A percentile compares a stretch with the other conserved stretches of the same genome.
Evolutionary conservation across 2,329 filamentous ascomycete species (phyloP).

Genomic region (Aureobasidium sp.): DNA sequence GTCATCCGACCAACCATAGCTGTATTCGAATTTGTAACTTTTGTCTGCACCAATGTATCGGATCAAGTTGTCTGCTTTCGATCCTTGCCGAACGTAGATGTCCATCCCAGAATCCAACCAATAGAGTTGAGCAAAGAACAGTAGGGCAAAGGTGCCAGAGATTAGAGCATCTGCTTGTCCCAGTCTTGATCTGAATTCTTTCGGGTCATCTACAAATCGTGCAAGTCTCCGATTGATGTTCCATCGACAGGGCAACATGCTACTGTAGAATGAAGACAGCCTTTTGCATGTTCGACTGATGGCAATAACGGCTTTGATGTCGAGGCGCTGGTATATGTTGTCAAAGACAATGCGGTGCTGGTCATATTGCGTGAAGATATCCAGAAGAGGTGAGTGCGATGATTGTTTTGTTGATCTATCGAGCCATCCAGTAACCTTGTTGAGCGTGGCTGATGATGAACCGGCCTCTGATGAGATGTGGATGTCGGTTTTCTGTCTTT

Average conservation of each 20-base stretch:
- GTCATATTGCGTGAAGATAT: conserved; percentile 1
- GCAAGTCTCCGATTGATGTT: conserved; percentile 13
- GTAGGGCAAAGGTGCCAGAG: conserved; percentile 12
- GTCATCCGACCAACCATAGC: conserved; percentile 8
- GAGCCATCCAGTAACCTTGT: background rate
- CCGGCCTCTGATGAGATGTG: background rate
- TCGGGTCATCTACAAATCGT: conserved; percentile 8
- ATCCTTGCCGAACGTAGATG: conserved; percentile 12
- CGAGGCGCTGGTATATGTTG: background rate
- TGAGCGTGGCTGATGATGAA: background rate
- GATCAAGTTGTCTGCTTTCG: conserved; percentile 5
- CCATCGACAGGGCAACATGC: conserved; percentile 5
- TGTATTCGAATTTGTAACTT: conserved; percentile 2
- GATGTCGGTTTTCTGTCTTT: background rate
- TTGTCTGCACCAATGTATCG: conserved; percentile 4
- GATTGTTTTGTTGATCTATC: background rate
- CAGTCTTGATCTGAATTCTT: conserved; percentile 1
- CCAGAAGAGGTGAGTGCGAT: background rate
- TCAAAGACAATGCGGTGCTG: background rate
- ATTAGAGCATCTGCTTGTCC: conserved; percentile 12
- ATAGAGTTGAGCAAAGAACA: conserved; percentile 13
- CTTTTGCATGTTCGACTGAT: conserved; percentile 10
- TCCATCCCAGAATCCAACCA: conserved; percentile 10
- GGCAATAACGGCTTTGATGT: background rate
- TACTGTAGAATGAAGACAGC: conserved; percentile 1